These are phyloP conservation scores for Thielaviopsis ethacetica DNA, from an alignment of 2,329 filamentous ascomycete species.

Conservation along the genomic window DNA sequence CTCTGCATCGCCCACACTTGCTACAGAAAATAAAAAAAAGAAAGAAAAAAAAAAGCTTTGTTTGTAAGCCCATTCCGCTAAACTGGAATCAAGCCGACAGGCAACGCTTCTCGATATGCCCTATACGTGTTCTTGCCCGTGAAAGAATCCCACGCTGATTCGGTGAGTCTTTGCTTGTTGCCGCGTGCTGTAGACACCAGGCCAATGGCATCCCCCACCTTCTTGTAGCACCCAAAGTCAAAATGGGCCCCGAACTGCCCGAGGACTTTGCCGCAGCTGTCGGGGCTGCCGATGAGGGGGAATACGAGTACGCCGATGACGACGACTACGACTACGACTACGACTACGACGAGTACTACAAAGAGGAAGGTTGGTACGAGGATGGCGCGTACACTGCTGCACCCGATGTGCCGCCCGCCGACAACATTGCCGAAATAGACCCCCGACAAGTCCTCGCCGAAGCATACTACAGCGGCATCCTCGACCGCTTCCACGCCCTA, in stretches of 20 bases:
- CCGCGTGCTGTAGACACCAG: slow-evolving; percentile 41
- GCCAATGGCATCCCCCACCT: slow-evolving; percentile 58
- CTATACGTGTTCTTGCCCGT: slow-evolving; percentile 9
- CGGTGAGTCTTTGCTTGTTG: slow-evolving; percentile 25
- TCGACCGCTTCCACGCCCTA: slow-evolving; percentile 47
- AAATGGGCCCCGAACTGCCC: slow-evolving; percentile 33
- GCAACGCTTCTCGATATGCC: neutral
- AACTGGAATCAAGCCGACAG: neutral
- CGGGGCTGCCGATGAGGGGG: neutral
- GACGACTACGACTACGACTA: slow-evolving; percentile 15
- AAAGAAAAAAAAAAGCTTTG: neutral
- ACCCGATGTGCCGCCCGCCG: slow-evolving; percentile 22
- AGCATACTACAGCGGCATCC: slow-evolving; percentile 51
- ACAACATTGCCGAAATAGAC: slow-evolving; percentile 18
- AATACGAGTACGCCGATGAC: slow-evolving; percentile 16
- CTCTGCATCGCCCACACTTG: neutral
- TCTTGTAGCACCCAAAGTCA: slow-evolving; percentile 41
- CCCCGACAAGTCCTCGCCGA: slow-evolving; percentile 34
- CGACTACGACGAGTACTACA: slow-evolving; percentile 32
- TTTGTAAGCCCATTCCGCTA: neutral
- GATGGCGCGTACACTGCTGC: slow-evolving; percentile 66
- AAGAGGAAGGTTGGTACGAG: slow-evolving; percentile 49
- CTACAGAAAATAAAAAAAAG: neutral
- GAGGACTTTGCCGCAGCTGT: slow-evolving; percentile 16
- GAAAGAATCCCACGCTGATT: slow-evolving; percentile 25